Base-by-base conservation (phyloP, 2,329 filamentous ascomycete species). In the Aspergillus luchuensis region DNA sequence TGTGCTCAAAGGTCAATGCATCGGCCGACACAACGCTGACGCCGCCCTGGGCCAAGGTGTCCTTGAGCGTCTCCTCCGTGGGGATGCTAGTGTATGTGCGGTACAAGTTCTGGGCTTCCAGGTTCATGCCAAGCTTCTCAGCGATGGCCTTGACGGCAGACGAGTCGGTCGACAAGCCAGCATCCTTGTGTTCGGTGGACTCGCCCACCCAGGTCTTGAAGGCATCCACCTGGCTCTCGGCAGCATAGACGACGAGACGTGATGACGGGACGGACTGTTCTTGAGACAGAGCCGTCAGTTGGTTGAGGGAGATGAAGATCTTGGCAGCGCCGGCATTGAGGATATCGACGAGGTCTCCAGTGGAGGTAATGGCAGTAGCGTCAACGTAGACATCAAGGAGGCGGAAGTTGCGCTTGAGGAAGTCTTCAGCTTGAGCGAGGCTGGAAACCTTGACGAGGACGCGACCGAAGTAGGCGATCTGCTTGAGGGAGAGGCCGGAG, bases 241-340 rank as follows among this genome's bases (percentile, higher is more conserved):
- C 70, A 36, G 87, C 74, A 8, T 80, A 81, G 36, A 87, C 78
- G 8, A 87, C 82, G n/a, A 89, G 74, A 51, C 87, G 80, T 58
- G 82, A 81, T 8, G 82, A 80, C 11, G 78, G 76, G 47, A 88
- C 78, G 30, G 82, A 82, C 66, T 82, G 76, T 66, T 82, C 77
- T 52, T 79, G 68, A 55, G 82, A 77, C 47, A 90, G 76, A 17
- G 79, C 75, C 43, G 81, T 80, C 56, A 96, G 80, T 73, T 92
- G 89, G 59, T 87, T 83, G 51, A 88, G 84, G 17, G 85, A 84
- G 54, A 97, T 90, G 74, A 98, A 95, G 63, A 95, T 89, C 74
- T 89, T 95, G 56, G 88, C 86, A 6, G 92, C 92, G 61, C 95
- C 95, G 65, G 88, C 86, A 74, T 99, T 91, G 58, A 99, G 86